These are phyloP conservation scores for Abrus precatorius DNA, from an alignment of 306 rosid species.

Conservation along the genomic window DNA sequence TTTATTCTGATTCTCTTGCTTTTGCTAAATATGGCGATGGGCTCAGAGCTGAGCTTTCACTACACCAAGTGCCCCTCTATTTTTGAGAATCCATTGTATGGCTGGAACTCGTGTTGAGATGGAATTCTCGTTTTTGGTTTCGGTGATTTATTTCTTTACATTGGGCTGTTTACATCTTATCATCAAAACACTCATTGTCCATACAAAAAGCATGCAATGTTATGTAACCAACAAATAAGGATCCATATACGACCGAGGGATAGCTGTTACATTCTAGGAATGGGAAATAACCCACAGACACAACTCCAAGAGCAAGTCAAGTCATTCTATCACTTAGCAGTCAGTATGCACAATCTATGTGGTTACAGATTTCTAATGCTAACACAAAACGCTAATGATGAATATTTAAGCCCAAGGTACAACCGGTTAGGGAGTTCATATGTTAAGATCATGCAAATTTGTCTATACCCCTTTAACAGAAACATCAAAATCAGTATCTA, in stretches of 20 bases:
- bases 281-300: neutral
- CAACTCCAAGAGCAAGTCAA: neutral
- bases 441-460: neutral
- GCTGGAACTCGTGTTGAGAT: no score
- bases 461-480: conserved; percentile 16
- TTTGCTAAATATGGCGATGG: no score
- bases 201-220: neutral
- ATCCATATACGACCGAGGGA: no score
- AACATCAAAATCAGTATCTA: conserved; percentile 53
- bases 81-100: neutral
- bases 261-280: no score
- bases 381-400: neutral
- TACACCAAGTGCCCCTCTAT: neutral
- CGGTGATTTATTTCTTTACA: no score
- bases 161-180: neutral
- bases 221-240: neutral
- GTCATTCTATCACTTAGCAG: neutral
- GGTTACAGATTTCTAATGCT: conserved; percentile 14
- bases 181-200: neutral
- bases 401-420: conserved; percentile 12
- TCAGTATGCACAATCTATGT: neutral
- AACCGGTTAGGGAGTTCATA: conserved; percentile 52
- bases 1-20: no score
- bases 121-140: no score
- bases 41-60: no score